Evolutionary conservation across 495 filamentous ascomycete species (phyloP).

Genomic region (Extremus antarcticus): DNA sequence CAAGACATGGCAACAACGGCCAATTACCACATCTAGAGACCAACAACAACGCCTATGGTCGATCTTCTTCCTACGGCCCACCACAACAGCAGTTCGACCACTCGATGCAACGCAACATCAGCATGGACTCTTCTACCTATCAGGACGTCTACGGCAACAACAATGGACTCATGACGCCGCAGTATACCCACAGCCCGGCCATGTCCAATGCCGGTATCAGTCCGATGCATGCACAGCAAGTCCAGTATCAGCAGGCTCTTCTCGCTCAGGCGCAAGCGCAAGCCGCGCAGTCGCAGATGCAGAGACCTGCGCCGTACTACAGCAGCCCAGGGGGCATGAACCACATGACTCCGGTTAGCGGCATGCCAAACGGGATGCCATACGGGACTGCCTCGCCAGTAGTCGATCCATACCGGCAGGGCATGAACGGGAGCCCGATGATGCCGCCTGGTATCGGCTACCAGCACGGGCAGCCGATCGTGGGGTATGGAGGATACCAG

Average conservation of each 20-base stretch:
- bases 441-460: constrained; percentile 15
- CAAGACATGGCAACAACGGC: constrained; percentile 35
- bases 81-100: constrained; percentile 33
- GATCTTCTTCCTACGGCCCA: constrained; percentile 32
- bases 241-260: constrained; percentile 51
- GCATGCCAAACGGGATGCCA: constrained; percentile 9
- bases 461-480: not conserved
- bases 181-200: constrained; percentile 37
- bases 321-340: constrained; percentile 10
- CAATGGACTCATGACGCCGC: constrained; percentile 39
- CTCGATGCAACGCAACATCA: constrained; percentile 42
- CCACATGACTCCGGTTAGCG: not conserved
- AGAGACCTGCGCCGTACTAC: constrained; percentile 15
- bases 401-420: constrained; percentile 8
- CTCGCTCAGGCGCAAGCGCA: constrained; percentile 36
- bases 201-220: constrained; percentile 32
- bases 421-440: constrained; percentile 14
- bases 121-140: constrained; percentile 43
- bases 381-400: not conserved
- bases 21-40: constrained; percentile 25
- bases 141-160: constrained; percentile 37
- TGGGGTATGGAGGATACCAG: constrained; percentile 4
- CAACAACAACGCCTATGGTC: constrained; percentile 16
- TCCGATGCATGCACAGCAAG: constrained; percentile 41
- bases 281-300: constrained; percentile 17